A percentile compares a stretch with the other conserved stretches of the same genome.
Evolutionary conservation across 2,329 filamentous ascomycete genomes (phyloP).

Genomic region (Aspergillus alliaceus): DNA sequence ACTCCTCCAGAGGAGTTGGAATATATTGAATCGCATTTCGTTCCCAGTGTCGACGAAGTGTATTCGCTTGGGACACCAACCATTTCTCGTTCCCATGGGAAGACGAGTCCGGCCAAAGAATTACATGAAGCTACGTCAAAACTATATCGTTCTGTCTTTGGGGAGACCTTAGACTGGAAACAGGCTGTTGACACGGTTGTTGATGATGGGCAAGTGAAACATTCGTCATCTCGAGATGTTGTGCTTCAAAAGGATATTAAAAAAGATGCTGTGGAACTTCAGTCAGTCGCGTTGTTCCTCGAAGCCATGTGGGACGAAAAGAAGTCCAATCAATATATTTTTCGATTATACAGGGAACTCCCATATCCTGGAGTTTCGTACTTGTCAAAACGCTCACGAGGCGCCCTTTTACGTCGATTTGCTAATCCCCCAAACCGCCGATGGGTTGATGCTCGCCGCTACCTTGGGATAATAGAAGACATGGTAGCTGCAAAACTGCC

Average conservation of each 20-base stretch:
- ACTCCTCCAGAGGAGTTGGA: not conserved
- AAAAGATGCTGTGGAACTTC: constrained; percentile 35
- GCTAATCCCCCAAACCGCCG: constrained; percentile 51
- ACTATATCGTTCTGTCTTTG: constrained; percentile 25
- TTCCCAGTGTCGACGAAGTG: not conserved
- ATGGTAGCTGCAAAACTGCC: constrained; percentile 72
- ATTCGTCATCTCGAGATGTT: constrained; percentile 34
- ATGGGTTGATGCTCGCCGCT: constrained; percentile 66
- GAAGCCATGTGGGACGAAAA: constrained; percentile 45
- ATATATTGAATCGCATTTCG: not conserved
- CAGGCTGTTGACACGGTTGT: constrained; percentile 40
- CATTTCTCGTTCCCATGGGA: constrained; percentile 7
- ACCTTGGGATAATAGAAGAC: constrained; percentile 80
- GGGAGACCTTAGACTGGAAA: constrained; percentile 23
- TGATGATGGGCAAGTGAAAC: constrained; percentile 19
- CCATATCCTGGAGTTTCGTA: constrained; percentile 55
- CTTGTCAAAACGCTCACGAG: constrained; percentile 54
- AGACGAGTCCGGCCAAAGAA: constrained; percentile 18
- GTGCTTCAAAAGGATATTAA: constrained; percentile 16
- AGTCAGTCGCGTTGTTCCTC: constrained; percentile 38
- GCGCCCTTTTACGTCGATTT: constrained; percentile 66
- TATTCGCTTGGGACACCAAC: not conserved
- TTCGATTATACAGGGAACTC: constrained; percentile 53
- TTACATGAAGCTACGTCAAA: constrained; percentile 21
- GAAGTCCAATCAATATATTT: constrained; percentile 52